These are phyloP conservation scores for Orbilia javanica DNA, from an alignment of 2,329 filamentous ascomycete species.

Conservation along the genomic window DNA sequence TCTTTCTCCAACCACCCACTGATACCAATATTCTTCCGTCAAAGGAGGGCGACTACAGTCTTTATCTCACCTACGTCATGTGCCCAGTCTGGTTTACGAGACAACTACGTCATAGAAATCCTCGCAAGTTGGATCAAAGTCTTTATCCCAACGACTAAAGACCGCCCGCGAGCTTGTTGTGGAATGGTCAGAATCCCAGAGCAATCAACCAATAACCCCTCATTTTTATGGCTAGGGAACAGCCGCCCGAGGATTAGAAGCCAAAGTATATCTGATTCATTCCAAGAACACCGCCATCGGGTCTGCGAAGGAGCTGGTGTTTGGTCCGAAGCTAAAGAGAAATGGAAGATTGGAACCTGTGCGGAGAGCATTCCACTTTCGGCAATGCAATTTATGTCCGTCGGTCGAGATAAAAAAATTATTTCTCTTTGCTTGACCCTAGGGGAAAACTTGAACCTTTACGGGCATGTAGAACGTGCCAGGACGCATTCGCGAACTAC, in stretches of 20 bases:
- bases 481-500: neutral
- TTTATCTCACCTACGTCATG: neutral
- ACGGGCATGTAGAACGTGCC: slow-evolving; percentile 1
- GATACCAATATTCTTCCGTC: neutral
- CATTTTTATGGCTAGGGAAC: slow-evolving; percentile 9
- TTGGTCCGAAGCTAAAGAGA: neutral
- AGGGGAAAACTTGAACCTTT: neutral
- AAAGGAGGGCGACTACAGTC: neutral
- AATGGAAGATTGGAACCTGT: neutral
- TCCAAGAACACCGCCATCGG: neutral
- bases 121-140: neutral
- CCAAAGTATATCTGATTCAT: neutral
- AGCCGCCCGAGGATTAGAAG: neutral
- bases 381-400: neutral
- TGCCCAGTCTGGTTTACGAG: too few relatives aligned
- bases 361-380: slow-evolving; percentile 5
- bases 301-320: neutral
- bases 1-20: neutral
- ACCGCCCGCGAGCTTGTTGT: neutral
- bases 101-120: neutral
- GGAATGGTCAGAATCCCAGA: neutral
- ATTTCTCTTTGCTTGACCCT: neutral
- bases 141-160: neutral
- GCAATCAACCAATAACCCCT: neutral
- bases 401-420: neutral